A percentile compares a stretch with the other conserved stretches of the same genome.
Conservation (phyloP, 805 yeast genomes). For the Groenewaldozyma tartarivorans region DNA sequence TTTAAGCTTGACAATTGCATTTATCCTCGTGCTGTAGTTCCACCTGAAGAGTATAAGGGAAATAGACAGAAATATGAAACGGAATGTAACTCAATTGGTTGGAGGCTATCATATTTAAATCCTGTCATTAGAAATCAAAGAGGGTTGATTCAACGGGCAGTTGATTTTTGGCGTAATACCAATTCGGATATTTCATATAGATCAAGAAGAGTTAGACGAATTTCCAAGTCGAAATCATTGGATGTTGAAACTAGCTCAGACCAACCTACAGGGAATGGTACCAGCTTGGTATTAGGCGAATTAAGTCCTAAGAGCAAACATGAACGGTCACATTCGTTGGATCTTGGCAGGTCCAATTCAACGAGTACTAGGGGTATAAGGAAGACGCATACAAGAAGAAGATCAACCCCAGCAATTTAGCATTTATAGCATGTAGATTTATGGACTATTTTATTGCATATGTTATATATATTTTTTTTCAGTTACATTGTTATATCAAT, state of each 20-base stretch:
- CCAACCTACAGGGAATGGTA: too few species aligned
- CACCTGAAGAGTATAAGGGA: constrained; percentile 34
- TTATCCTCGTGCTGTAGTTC: constrained; percentile 40
- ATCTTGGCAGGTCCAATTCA: background rate
- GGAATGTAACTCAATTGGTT: constrained; percentile 40
- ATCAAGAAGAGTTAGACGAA: constrained; percentile 33
- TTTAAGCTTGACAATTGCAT: constrained; percentile 36
- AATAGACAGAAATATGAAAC: constrained; percentile 38
- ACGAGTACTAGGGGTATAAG: background rate
- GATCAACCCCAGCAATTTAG: background rate
- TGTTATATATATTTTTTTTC: background rate
- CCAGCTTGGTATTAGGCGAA: too few species aligned
- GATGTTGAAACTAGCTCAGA: too few species aligned
- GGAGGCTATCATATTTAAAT: constrained; percentile 37
- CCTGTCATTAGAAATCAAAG: constrained; percentile 35
- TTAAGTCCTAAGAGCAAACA: too few species aligned
- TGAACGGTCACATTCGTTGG: background rate
- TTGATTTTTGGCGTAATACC: constrained; percentile 43
- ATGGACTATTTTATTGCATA: background rate
- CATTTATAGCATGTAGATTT: background rate
- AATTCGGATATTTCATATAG: constrained; percentile 32
- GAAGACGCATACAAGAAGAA: background rate
- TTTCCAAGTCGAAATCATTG: constrained; percentile 11
- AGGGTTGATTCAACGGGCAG: constrained; percentile 43
- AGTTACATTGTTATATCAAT: too few species aligned